Percentiles rank a stretch among this genome's conserved stretches.
Evolutionary conservation across 768 basidiomycete species (phyloP).

Genomic region (Lentinula raphanica): DNA sequence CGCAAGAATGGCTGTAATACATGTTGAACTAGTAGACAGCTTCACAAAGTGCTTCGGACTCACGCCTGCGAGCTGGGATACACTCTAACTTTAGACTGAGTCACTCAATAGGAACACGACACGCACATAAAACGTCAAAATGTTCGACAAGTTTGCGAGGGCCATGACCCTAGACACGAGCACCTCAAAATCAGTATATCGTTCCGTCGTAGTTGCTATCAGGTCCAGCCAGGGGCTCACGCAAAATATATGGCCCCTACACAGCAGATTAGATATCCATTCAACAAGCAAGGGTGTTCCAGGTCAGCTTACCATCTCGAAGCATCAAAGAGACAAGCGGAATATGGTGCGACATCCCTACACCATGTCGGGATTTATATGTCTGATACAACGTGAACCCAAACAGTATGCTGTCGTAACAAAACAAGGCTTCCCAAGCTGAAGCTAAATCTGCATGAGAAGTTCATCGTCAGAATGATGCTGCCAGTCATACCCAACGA

Average conservation of each 20-base stretch:
- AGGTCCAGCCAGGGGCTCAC: conserved; percentile 25
- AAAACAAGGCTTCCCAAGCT: conserved; percentile 38
- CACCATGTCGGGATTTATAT: conserved; percentile 25
- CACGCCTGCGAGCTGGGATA: conserved; percentile 15
- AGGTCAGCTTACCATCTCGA: conserved; percentile 42
- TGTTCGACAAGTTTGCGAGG: conserved; percentile 44
- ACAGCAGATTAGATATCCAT: not conserved
- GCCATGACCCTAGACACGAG: conserved; percentile 40
- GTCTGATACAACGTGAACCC: conserved; percentile 43
- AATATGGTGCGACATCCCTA: conserved; percentile 18
- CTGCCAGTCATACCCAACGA: not conserved
- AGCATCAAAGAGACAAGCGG: conserved; percentile 38
- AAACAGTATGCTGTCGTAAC: conserved; percentile 45
- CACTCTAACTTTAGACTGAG: not conserved
- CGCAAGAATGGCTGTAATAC: conserved; percentile 34
- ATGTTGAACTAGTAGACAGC: not conserved
- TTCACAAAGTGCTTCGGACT: conserved; percentile 16
- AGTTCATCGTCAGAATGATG: not conserved
- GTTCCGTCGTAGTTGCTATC: not conserved
- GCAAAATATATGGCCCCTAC: conserved; percentile 52
- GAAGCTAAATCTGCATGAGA: not conserved
- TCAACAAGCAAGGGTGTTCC: not conserved
- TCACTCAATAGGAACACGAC: not conserved
- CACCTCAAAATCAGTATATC: not conserved
- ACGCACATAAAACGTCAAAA: conserved; percentile 33